phyloP scores from a whole-genome alignment of 371 early-diverging fungal species.

The Ordospora colligata region DNA sequence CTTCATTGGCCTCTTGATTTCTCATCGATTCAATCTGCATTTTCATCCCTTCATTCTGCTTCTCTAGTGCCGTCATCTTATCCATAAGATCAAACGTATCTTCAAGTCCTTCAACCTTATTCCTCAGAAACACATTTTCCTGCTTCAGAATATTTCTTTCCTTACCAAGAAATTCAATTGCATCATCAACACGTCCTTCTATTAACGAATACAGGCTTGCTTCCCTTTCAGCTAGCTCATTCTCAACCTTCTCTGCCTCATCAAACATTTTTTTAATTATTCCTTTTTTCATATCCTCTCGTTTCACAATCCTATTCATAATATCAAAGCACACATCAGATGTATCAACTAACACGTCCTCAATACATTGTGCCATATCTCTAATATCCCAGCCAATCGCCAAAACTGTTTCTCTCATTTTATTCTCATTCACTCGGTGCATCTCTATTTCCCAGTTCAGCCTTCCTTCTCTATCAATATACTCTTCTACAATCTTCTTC shows the following conservation, averaged over 20 bases:
- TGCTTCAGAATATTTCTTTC: constrained; percentile 8
- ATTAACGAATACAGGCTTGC: not conserved
- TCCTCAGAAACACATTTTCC: not conserved
- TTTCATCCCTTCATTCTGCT: not conserved
- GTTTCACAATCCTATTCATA: not conserved
- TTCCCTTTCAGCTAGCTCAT: not conserved
- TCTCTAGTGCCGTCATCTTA: not conserved
- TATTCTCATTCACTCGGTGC: not conserved
- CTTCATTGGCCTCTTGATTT: not conserved
- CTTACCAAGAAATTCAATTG: not conserved
- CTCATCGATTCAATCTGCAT: not conserved
- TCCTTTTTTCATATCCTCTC: not conserved
- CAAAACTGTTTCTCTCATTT: not conserved
- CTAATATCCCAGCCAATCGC: not conserved
- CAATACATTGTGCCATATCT: not conserved
- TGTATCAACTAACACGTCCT: not conserved
- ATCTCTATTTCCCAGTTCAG: not conserved
- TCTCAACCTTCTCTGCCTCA: not conserved
- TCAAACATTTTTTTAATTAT: not conserved
- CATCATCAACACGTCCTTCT: not conserved
- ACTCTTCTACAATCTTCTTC: not conserved
- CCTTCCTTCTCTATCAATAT: not conserved
- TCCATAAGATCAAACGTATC: constrained; percentile 1
- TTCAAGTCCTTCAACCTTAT: not conserved
- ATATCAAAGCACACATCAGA: not conserved